Conservation (phyloP, 2,329 filamentous ascomycete genomes). For the Raffaelea deltoideospora region DNA sequence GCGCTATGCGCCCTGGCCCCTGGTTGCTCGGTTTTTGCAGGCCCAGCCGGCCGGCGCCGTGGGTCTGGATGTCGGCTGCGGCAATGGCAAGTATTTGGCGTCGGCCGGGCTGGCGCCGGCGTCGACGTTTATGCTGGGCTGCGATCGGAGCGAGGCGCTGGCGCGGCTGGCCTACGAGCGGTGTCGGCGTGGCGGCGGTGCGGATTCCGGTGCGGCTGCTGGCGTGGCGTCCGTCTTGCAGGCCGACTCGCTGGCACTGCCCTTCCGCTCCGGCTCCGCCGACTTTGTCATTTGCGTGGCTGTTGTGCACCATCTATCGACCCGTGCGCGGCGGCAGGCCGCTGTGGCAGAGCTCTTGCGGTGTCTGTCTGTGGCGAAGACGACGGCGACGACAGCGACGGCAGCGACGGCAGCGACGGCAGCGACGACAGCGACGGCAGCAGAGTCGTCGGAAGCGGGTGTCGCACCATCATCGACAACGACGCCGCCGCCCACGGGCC, state of each 20-base stretch:
- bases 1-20: slow-evolving; percentile 77
- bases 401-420: not conserved
- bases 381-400: slow-evolving; percentile 7
- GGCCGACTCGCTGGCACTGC: slow-evolving; percentile 71
- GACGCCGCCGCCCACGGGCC: slow-evolving; percentile 30
- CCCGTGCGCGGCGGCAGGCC: slow-evolving; percentile 52
- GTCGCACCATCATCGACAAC: too few relatives aligned
- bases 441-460: not conserved
- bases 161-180: slow-evolving; percentile 30
- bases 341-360: slow-evolving; percentile 58
- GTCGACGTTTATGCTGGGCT: slow-evolving; percentile 69
- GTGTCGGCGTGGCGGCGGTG: too few relatives aligned
- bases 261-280: slow-evolving; percentile 43
- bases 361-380: slow-evolving; percentile 31
- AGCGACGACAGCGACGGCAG: too few relatives aligned
- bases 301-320: slow-evolving; percentile 86
- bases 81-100: slow-evolving; percentile 91
- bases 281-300: slow-evolving; percentile 93
- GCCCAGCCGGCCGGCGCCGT: slow-evolving; percentile 53
- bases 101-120: slow-evolving; percentile 15
- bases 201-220: slow-evolving; percentile 10
- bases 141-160: slow-evolving; percentile 57
- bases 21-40: slow-evolving; percentile 65
- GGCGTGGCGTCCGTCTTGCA: slow-evolving; percentile 46
- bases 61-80: slow-evolving; percentile 85